phyloP scores from a whole-genome alignment of 768 basidiomycete species.

The Pseudohyphozyma bogoriensis region DNA sequence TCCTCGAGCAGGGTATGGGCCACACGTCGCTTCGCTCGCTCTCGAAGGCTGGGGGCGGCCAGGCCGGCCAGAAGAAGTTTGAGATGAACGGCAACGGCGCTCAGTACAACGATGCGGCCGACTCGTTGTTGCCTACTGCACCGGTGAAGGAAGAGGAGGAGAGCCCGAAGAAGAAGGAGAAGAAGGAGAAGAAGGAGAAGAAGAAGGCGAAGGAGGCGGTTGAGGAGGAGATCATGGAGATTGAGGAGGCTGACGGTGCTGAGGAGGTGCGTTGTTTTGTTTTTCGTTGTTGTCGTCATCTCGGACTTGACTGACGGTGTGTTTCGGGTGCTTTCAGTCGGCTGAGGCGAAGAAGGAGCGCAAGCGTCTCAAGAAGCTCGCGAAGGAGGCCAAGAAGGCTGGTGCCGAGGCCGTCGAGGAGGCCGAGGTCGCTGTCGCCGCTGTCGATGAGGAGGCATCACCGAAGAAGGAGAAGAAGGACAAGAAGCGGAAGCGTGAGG shows the following conservation, averaged over 20 bases:
- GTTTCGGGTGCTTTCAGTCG: too few relatives aligned
- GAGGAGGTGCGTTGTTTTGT: slow-evolving; percentile 1
- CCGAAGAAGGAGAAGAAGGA: slow-evolving; percentile 14
- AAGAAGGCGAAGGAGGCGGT: slow-evolving; percentile 1
- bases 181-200: slow-evolving; percentile 29
- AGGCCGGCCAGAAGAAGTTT: slow-evolving; percentile 62
- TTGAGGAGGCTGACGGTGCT: neutral
- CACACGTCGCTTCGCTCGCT: slow-evolving; percentile 43
- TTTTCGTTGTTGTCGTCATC: neutral
- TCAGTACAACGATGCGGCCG: slow-evolving; percentile 77
- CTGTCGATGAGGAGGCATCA: neutral
- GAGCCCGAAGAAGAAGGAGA: slow-evolving; percentile 15
- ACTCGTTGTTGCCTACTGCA: slow-evolving; percentile 76
- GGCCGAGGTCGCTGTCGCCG: neutral
- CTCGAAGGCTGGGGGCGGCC: slow-evolving; percentile 55
- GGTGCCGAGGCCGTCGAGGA: slow-evolving; percentile 3
- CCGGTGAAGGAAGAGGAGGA: slow-evolving; percentile 13
- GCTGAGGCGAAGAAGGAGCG: slow-evolving; percentile 13
- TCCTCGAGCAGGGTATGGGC: slow-evolving; percentile 74
- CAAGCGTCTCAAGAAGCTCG: slow-evolving; percentile 18
- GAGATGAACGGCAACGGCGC: slow-evolving; percentile 63
- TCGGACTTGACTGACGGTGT: neutral
- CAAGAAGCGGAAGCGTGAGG: slow-evolving; percentile 1
- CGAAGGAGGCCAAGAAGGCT: slow-evolving; percentile 17
- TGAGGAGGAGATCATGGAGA: slow-evolving; percentile 12